Evolutionary conservation across 1,284 basidiomycete genomes (phyloP), one percentile per base, ranked within the genome.

Genomic region (Calocybe gambosa): DNA sequence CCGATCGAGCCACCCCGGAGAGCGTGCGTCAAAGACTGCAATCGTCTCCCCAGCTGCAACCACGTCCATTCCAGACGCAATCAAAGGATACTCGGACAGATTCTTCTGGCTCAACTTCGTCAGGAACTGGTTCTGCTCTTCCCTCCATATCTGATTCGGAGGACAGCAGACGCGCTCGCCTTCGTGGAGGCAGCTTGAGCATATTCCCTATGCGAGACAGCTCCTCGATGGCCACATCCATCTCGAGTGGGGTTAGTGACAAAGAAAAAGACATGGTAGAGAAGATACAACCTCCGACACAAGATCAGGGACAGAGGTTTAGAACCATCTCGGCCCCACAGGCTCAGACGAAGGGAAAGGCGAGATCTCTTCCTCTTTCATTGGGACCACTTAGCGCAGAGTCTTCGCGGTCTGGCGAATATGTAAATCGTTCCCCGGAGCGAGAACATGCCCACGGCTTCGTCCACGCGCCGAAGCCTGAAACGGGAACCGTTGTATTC

Each of bases 141-240:
- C 47, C 47, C 1, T 44, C 38, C 12, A n/a, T 42, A n/a, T 49
- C 47, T 1, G 43, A 49, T 38, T 45, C 43, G 12, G 47, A 49
- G 4, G 39, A 37, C 16, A 31, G 34, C 4, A 15, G 26, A 12
- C 18, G 39, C 19, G 37, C 7, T 13, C 39, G 12, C 15, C 7
- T 40, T 4, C 35, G 37, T 20, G 42, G 42, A 10, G 46, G 46
- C 23, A 37, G 45, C n/a, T 15, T 34, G 13, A 25, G 35, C 16
- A 9, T n/a, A 37, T 9, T 13, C 20, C 8, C 35, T 16, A 13
- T 25, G 16, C 39, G 52, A 16, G 38, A 45, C 38, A 57, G 60
- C 34, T 63, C 64, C 6, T 62, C 65, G 23, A 50, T 65, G 41
- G 63, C 51, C 28, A 67, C 66, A 10, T 66, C 64, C 6, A 53